Conservation (phyloP, 2,329 filamentous ascomycete species). For the Colletotrichum musicola region DNA sequence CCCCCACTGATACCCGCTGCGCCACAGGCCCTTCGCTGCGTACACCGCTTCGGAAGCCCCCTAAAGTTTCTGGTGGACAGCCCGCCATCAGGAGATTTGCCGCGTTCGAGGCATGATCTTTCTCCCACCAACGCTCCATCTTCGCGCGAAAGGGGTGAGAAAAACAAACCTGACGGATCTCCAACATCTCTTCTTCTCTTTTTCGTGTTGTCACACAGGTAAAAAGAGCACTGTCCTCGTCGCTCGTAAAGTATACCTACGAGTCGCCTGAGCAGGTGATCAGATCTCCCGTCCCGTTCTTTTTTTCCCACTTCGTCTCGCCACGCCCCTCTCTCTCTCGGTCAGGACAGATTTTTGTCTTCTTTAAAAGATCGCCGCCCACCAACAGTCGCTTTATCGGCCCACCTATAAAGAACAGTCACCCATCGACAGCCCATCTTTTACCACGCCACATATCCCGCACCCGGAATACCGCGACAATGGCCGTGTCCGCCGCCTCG, state of each 20-base stretch:
- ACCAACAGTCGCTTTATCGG: background rate
- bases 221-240: conserved; percentile 1
- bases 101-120: conserved; percentile 36
- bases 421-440: background rate
- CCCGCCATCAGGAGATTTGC: conserved; percentile 39
- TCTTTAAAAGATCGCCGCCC: no score
- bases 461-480: conserved; percentile 29
- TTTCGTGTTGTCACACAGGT: background rate
- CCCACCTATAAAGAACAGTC: background rate
- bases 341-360: conserved; percentile 31
- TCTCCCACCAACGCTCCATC: conserved; percentile 33
- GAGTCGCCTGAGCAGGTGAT: conserved; percentile 24
- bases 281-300: conserved; percentile 12
- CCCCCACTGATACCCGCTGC: conserved; percentile 38
- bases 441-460: background rate
- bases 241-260: conserved; percentile 3
- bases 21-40: conserved; percentile 22
- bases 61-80: conserved; percentile 2
- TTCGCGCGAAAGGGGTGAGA: conserved; percentile 16
- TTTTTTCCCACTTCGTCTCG: background rate
- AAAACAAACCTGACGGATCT: conserved; percentile 9
- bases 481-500: conserved; percentile 48
- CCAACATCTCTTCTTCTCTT: conserved; percentile 5
- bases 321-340: background rate
- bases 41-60: conserved; percentile 30